These are phyloP conservation scores for Hypseocharis bilobata DNA, from an alignment of 441 rosid genomes.

Conservation along the genomic window DNA sequence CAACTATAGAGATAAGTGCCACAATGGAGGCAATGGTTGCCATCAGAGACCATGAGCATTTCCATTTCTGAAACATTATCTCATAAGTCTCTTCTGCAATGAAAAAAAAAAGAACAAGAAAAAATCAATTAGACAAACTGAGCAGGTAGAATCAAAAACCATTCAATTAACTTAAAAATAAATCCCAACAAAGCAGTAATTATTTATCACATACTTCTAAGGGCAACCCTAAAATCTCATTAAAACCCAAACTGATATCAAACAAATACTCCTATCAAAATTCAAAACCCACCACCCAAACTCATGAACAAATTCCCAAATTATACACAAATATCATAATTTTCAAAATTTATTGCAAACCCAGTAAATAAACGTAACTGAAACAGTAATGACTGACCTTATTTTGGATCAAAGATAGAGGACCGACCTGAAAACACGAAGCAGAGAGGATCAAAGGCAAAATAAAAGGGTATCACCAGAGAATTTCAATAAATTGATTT, in stretches of 20 bases:
- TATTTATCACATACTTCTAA: neutral
- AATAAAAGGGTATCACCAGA: neutral
- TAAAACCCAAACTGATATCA: neutral
- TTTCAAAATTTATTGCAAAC: neutral
- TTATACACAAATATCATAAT: neutral
- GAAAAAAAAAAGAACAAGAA: too few species aligned
- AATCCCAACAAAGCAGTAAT: neutral
- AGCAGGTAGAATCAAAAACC: neutral
- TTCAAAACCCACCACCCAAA: neutral
- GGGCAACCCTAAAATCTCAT: neutral
- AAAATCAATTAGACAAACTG: neutral
- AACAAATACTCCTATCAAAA: too few species aligned
- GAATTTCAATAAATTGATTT: neutral
- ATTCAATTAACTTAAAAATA: neutral
- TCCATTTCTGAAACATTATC: conserved; percentile 59
- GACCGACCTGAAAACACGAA: neutral
- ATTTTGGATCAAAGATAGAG: neutral
- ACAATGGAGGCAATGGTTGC: conserved; percentile 49
- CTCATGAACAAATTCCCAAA: neutral
- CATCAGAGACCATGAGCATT: conserved; percentile 55
- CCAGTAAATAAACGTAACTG: neutral
- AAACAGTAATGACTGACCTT: neutral
- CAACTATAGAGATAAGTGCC: conserved; percentile 57
- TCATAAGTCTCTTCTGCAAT: conserved; percentile 10
- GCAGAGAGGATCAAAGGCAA: neutral